Evolutionary conservation across 768 basidiomycete species (phyloP), one percentile per base, ranked within the genome.

Genomic region (Lactarius vividus): DNA sequence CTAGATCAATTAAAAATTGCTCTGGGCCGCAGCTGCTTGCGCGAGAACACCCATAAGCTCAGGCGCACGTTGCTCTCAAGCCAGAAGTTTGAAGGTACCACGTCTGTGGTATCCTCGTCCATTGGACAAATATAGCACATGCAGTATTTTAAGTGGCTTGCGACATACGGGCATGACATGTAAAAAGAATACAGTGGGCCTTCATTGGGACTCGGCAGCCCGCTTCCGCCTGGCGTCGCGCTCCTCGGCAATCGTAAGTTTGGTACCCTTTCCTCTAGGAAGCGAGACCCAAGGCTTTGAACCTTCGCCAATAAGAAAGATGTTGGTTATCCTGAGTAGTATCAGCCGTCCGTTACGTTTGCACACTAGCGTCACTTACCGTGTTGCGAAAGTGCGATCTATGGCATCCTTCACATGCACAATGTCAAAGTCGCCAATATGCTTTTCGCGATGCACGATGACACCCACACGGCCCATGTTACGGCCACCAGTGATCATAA

Each of bases 381-480:
- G 94, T 73, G 97, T 99, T 70, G 97, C 96, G 74, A 98, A 99
- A 57, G 94, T 94, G 76, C 94, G 84, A 77, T 97, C 96, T 69
- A 96, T 82, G 57, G 92, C 89, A 76, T 98, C 97, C 81, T 92
- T 95, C 74, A 98, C 92, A 75, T 98, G 96, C 65, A 98, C 93
- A 67, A 99, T 98, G 81, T 99, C 97, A 80, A 96, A 98, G 69
- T 96, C 96, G 78, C 97, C 97, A 71, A 93, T 81, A 79, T 98
- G 97, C 83, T 94, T 94, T 85, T 98, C 97, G 72, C 91, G 86
- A 82, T 96, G 93, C 60, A 94, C 88, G 74, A 99, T 97, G 69
- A 94, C 87, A 82, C 97, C 97, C 63, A 88, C 91, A 81, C 97
- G 88, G 71, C 97, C 97, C 94, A 98, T 98, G 89, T 98, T 99